phyloP scores from a whole-genome alignment of 83 land plant species.

The Thuja plicata region DNA sequence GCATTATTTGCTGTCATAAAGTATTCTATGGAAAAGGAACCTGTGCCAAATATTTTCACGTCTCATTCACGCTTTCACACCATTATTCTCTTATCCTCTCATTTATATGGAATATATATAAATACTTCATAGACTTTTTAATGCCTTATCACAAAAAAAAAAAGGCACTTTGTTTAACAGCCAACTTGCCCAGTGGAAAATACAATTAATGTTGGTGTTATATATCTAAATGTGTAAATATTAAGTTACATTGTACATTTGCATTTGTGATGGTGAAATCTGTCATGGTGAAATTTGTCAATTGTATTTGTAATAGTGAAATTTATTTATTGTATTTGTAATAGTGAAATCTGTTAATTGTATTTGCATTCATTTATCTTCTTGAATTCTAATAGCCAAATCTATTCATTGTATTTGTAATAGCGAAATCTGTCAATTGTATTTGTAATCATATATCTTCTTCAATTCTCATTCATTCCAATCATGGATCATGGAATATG shows the following conservation, averaged over 20 bases:
- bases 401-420: too few species aligned
- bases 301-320: neutral
- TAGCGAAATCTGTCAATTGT: too few species aligned
- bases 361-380: too few species aligned
- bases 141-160: neutral
- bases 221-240: neutral
- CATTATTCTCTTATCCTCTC: neutral
- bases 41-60: slow-evolving; percentile 1
- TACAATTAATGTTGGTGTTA: neutral
- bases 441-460: too few species aligned
- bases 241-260: neutral
- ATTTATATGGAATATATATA: neutral
- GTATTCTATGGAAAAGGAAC: neutral
- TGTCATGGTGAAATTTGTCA: neutral
- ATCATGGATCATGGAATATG: too few species aligned
- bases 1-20: neutral
- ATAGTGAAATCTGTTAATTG: too few species aligned
- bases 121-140: too few species aligned
- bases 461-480: too few species aligned
- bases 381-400: too few species aligned
- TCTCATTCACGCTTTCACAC: neutral
- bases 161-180: neutral
- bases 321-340: too few species aligned
- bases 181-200: neutral
- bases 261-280: neutral